Evolutionary conservation across 495 filamentous ascomycete species (phyloP).

Genomic region (Daldinia decipiens): DNA sequence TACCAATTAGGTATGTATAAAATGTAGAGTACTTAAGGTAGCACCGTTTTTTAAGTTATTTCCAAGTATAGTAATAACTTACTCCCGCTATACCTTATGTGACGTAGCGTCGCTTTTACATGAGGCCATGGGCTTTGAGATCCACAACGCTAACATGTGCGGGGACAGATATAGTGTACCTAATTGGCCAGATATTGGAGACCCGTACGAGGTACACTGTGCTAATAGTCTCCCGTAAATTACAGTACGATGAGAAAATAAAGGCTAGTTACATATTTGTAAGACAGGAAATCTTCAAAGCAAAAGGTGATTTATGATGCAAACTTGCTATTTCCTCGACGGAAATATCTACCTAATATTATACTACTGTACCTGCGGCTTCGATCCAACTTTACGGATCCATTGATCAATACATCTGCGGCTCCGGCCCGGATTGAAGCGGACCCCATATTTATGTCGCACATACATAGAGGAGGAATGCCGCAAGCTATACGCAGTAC

Average conservation of each 20-base stretch:
- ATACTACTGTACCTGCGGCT: too few species aligned
- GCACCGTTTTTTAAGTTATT: slow-evolving; percentile 26
- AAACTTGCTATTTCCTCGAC: too few species aligned
- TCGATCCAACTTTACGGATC: too few species aligned
- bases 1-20: slow-evolving; percentile 38
- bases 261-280: neutral
- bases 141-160: slow-evolving; percentile 9
- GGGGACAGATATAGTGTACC: slow-evolving; percentile 12
- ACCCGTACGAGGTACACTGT: slow-evolving; percentile 2
- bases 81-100: slow-evolving; percentile 7
- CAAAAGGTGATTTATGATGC: too few species aligned
- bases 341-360: too few species aligned
- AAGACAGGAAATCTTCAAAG: too few species aligned
- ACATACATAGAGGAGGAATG: neutral
- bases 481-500: neutral
- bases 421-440: too few species aligned
- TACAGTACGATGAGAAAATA: neutral
- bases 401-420: too few species aligned
- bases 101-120: neutral
- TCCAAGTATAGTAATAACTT: slow-evolving; percentile 27
- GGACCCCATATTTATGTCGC: neutral
- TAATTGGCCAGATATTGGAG: slow-evolving; percentile 34
- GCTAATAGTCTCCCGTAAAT: neutral
- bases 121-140: neutral
- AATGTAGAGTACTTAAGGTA: neutral